A percentile compares a stretch with the other conserved stretches of the same genome.
Evolutionary conservation across 352 stramenopile genomes (phyloP).

Genomic region (Detonula confervacea): DNA sequence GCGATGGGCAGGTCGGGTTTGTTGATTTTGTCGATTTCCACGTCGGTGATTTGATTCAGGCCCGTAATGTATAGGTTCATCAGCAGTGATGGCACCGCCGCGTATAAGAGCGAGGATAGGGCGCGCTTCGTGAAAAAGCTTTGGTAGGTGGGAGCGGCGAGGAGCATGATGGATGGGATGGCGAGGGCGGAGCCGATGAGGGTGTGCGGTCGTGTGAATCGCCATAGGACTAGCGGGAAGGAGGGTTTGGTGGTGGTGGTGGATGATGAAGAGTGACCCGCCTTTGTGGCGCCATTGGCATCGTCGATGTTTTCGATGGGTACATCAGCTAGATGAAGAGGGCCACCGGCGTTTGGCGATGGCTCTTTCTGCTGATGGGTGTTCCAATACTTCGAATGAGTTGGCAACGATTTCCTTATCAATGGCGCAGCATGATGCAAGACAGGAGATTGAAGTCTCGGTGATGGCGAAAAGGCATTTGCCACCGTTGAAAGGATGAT

Average conservation of each 20-base stretch:
- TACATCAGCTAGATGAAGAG: not conserved
- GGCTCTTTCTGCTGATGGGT: not conserved
- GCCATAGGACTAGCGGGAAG: constrained; percentile 78
- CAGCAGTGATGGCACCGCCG: constrained; percentile 84
- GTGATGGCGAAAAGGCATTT: not conserved
- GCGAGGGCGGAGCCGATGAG: constrained; percentile 87
- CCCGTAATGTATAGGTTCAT: constrained; percentile 91
- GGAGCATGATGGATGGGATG: constrained; percentile 85
- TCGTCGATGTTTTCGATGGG: not conserved
- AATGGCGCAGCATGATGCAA: not conserved
- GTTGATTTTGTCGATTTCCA: constrained; percentile 89
- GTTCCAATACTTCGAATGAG: not conserved
- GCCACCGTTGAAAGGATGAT: not conserved
- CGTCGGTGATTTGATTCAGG: constrained; percentile 89
- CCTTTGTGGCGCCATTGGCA: not conserved
- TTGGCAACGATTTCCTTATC: not conserved
- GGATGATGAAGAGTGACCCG: not conserved
- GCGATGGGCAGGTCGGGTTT: constrained; percentile 88
- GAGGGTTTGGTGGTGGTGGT: too few species aligned
- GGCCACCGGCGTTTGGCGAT: not conserved
- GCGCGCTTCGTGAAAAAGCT: constrained; percentile 55
- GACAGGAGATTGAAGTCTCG: not conserved
- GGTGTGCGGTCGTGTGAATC: constrained; percentile 88
- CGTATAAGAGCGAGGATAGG: constrained; percentile 68
- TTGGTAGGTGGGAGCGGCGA: constrained; percentile 78